Conservation (phyloP, 2,329 filamentous ascomycete genomes). For the Arthrobotrys sphaeroides region DNA sequence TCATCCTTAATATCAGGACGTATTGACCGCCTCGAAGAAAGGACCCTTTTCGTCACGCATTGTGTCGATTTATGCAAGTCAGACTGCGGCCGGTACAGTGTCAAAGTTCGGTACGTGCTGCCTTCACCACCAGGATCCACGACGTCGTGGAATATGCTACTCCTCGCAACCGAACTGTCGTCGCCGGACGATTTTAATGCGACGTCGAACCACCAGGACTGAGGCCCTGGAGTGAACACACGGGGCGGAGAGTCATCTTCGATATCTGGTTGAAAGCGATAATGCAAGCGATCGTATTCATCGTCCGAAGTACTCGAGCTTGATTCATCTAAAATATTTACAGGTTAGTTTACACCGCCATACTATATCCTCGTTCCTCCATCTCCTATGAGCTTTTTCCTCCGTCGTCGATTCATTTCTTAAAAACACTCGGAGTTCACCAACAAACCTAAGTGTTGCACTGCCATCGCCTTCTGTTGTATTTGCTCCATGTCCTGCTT, state of each 20-base stretch:
- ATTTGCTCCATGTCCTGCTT: background rate
- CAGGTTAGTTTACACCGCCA: background rate
- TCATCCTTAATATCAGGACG: slow-evolving; percentile 4
- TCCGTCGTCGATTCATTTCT: too few species aligned
- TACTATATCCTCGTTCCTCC: too few species aligned
- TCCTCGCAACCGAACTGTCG: background rate
- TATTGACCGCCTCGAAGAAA: slow-evolving; percentile 20
- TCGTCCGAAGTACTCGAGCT: background rate
- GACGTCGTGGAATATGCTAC: slow-evolving; percentile 18
- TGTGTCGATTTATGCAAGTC: slow-evolving; percentile 24
- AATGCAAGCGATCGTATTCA: background rate
- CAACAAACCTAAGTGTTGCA: background rate
- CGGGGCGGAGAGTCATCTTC: background rate
- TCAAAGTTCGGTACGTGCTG: slow-evolving; percentile 4
- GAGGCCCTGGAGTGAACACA: background rate
- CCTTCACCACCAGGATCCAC: background rate
- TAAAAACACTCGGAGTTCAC: background rate
- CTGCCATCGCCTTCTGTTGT: background rate
- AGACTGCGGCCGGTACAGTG: background rate
- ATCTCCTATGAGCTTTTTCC: too few species aligned
- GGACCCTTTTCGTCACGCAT: background rate
- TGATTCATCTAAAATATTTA: background rate
- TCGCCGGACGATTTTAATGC: background rate
- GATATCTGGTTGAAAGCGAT: background rate
- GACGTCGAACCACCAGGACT: slow-evolving; percentile 29